Conservation (phyloP, 78 protist genomes). For the Creolimax fragrantissima region DNA sequence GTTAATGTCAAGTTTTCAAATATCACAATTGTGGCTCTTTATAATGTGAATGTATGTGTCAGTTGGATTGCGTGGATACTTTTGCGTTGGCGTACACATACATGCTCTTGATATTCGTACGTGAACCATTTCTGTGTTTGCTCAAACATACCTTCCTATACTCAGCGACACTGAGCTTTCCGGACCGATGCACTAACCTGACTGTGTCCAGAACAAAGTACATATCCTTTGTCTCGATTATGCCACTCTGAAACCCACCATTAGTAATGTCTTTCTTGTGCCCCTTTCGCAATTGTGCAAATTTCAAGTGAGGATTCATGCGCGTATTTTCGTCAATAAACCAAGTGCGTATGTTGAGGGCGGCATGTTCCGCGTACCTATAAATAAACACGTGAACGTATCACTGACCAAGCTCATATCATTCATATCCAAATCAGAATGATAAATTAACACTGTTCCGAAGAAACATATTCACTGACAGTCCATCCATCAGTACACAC, state of each 20-base stretch:
- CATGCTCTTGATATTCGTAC: no score
- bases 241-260: slow-evolving; percentile 2
- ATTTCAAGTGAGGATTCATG: slow-evolving; percentile 21
- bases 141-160: background rate
- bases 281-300: background rate
- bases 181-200: background rate
- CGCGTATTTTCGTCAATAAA: background rate
- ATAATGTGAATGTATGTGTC: no score
- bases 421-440: no score
- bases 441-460: no score
- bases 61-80: no score
- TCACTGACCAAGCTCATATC: no score
- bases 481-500: no score
- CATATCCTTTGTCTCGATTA: slow-evolving; percentile 25
- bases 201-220: slow-evolving; percentile 29
- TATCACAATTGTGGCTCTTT: no score
- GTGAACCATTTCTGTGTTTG: no score
- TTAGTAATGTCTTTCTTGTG: background rate
- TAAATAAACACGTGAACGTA: background rate
- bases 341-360: background rate
- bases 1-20: no score
- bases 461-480: no score
- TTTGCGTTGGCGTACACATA: no score
- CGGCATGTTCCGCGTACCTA: slow-evolving; percentile 15
- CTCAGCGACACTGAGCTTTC: background rate